phyloP scores from a whole-genome alignment of 495 filamentous ascomycete species.

The Penicillium subrubescens region DNA sequence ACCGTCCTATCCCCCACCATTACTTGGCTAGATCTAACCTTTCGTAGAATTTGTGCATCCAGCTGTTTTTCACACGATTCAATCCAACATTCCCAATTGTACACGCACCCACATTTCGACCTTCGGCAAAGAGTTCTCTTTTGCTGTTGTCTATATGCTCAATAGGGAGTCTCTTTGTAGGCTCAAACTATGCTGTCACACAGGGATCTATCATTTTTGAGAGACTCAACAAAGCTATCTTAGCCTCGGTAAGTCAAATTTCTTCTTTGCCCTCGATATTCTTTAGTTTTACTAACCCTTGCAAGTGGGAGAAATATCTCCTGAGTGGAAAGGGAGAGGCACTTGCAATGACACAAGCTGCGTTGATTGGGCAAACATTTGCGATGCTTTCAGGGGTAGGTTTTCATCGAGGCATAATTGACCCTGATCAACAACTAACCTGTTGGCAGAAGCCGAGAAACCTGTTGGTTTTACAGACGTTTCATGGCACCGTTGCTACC shows the following conservation, averaged over 20 bases:
- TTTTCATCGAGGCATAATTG: not conserved
- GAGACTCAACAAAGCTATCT: constrained; percentile 34
- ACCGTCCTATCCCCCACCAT: not conserved
- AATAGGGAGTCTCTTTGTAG: constrained; percentile 35
- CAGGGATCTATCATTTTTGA: constrained; percentile 36
- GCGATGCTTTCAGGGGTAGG: constrained; percentile 36
- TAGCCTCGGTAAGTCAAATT: constrained; percentile 26
- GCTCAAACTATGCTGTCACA: constrained; percentile 25
- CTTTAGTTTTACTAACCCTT: not conserved
- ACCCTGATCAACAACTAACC: not conserved
- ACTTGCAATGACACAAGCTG: constrained; percentile 34
- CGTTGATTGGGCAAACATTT: constrained; percentile 43
- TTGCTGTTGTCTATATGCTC: constrained; percentile 28
- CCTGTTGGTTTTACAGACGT: constrained; percentile 27
- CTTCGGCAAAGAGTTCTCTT: constrained; percentile 23
- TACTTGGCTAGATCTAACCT: not conserved
- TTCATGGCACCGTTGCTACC: constrained; percentile 38
- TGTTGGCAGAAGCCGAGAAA: constrained; percentile 23
- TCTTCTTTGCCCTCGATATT: not conserved
- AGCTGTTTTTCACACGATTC: constrained; percentile 35
- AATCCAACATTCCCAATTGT: constrained; percentile 33
- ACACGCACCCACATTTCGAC: constrained; percentile 35
- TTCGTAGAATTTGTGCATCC: constrained; percentile 30
- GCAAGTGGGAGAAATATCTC: constrained; percentile 26
- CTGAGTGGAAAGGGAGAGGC: constrained; percentile 10